phyloP scores from a whole-genome alignment of 495 filamentous ascomycete species.

The Aspergillus conjunctus region DNA sequence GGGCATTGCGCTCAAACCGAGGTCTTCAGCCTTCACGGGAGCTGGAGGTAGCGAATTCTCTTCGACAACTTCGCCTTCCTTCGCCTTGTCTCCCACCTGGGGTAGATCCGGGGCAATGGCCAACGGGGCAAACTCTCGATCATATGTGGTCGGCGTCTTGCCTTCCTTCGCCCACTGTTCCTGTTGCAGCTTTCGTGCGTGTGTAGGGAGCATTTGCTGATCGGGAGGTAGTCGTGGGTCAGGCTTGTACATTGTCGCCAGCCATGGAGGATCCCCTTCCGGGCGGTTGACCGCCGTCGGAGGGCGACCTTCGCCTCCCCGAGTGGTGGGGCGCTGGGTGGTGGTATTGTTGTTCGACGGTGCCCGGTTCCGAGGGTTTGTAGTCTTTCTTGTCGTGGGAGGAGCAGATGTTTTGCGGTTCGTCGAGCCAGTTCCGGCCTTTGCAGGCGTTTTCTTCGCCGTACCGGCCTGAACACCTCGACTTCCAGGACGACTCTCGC shows the following conservation, averaged over 20 bases:
- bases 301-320: conserved; percentile 59
- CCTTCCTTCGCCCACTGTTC: conserved; percentile 94
- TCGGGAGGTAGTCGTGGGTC: conserved; percentile 93
- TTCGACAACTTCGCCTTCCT: conserved; percentile 38
- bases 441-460: conserved; percentile 35
- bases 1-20: conserved; percentile 22
- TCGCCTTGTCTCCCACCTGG: conserved; percentile 30
- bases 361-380: conserved; percentile 36
- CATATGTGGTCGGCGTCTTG: conserved; percentile 76
- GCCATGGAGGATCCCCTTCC: conserved; percentile 95
- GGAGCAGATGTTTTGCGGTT: conserved; percentile 48
- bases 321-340: conserved; percentile 62
- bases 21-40: conserved; percentile 10
- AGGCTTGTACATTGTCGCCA: conserved; percentile 91
- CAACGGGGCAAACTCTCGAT: conserved; percentile 78
- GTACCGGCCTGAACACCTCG: conserved; percentile 32
- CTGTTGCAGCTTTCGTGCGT: conserved; percentile 88
- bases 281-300: conserved; percentile 69
- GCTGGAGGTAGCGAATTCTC: conserved; percentile 11
- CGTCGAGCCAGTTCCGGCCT: conserved; percentile 38
- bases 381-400: conserved; percentile 39
- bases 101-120: conserved; percentile 55
- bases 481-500: conserved; percentile 46
- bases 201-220: conserved; percentile 91
- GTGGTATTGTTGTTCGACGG: conserved; percentile 37